Conservation (phyloP, 257 asterid genomes). For the Lithospermum erythrorhizon region DNA sequence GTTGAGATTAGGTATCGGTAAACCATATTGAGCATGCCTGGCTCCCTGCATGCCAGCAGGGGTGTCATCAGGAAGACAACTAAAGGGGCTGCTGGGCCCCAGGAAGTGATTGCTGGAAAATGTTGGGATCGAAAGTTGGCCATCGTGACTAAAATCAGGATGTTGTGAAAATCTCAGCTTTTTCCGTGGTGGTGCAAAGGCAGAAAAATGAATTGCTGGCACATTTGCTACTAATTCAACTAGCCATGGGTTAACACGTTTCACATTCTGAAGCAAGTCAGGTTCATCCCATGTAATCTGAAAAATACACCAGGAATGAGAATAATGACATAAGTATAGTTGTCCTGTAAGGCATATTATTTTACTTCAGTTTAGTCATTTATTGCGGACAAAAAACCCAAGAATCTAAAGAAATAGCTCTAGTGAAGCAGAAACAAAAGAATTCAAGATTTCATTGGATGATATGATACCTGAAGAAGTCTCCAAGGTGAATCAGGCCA, state of each 20-base stretch:
- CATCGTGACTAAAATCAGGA: conserved; percentile 43
- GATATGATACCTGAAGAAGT: conserved; percentile 64
- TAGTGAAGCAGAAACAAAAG: neutral
- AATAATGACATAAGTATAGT: neutral
- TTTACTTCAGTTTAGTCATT: neutral
- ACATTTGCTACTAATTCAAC: conserved; percentile 67
- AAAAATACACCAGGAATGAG: conserved; percentile 5
- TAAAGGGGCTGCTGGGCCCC: conserved; percentile 39
- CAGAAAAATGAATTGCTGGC: conserved; percentile 59
- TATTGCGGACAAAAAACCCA: neutral
- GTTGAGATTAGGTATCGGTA: conserved; percentile 51
- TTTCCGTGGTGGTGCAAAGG: conserved; percentile 64
- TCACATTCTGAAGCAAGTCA: conserved; percentile 77
- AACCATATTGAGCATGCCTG: conserved; percentile 87
- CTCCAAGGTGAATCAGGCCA: conserved; percentile 99
- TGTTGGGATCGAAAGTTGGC: conserved; percentile 42
- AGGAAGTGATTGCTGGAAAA: conserved; percentile 35
- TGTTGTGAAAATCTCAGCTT: conserved; percentile 44
- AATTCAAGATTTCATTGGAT: neutral
- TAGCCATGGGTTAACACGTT: conserved; percentile 81
- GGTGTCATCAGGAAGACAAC: conserved; percentile 52
- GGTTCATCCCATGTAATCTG: conserved; percentile 95
- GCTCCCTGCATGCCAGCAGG: conserved; percentile 99
- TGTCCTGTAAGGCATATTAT: neutral
- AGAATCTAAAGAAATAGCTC: neutral